Base-by-base conservation (phyloP, 257 asterid genomes). In the Ilex aquifolium region DNA sequence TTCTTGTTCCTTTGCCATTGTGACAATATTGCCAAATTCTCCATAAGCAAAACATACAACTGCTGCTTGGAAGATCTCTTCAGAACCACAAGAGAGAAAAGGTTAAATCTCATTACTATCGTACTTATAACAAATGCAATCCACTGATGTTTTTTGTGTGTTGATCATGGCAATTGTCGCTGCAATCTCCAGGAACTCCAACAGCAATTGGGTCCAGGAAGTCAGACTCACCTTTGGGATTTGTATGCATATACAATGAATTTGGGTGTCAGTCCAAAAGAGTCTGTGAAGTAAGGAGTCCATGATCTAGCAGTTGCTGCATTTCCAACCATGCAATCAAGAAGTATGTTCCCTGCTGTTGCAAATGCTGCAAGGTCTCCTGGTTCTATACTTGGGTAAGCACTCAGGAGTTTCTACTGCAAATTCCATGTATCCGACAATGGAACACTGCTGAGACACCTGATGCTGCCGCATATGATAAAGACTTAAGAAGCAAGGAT, bases 391-490 rank as follows among this genome's bases (percentile, higher is more conserved):
- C 90, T 67, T 27, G 78, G 75, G 72, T 83, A 83, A 27, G 90
- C 85, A 29, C 1, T 78, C 85, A 0, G 90, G 90, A 46, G 80
- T 78, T 61, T 83, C 90, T 8, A 83, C 60, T 0, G 87, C 87
- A 16, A 83, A 83, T 8, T 83, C 90, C 0, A 85, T 83, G 69
- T 83, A 83, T 79, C 87, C 80, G 80, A 83, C 80, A 53, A 83
- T 87, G 5, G 87, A 83, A 85, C 87, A 83, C 80, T 3, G 90
- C 83, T 0, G 87, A 83, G 74, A 83, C 48, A 50, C 90, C 90
- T 3, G 87, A 83, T 31, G 72, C 90, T 31, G 72, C 90, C 2
- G 74, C 82, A n/a, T 80, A 76, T 32, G 90, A 83, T 6, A 83
- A 83, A 53, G 63, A 83, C 70, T 3, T 78, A 80, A 69, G 85